Evolutionary conservation across 805 yeast genomes (phyloP), one percentile per base, ranked within the genome.

Genomic region (Ogataea methylovora): DNA sequence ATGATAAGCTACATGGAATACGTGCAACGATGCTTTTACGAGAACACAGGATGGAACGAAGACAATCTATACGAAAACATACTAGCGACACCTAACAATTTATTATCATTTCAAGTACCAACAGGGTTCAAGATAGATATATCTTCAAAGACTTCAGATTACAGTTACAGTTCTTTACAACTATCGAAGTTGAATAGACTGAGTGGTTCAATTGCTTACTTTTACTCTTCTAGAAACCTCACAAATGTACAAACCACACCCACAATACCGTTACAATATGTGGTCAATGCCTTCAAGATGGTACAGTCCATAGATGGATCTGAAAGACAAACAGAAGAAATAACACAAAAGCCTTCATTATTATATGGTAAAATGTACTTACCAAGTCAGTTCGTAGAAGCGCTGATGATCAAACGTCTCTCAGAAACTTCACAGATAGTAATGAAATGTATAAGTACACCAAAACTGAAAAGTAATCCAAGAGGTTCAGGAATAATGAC

Each of bases 1-100:
- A 86, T 86, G 96, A 64, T 78, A 41, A 71, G 75, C 28, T 88
- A 83, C 61, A 86, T 90, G 95, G 95, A 90, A 46, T 82, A 80
- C 55, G 72, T 90, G 22, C 79, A 80, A 45, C 67, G 71, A 56
- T 73, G 84, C 44, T 90, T 84, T 60, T 73, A 80, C 54, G 58
- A 65, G 25, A 55, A 80, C 17, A 78, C 94, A 1, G 69, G 70
- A 5, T 88, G 97, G 97, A 76, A 79, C 45, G 73, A 74, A 37
- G 85, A 84, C 43, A 82, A 82, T 54, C 71, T 83, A 24, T 86
- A 82, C 50, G 80, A 86, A 34, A 76, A 79, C 45, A 67, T 90
- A 15, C 73, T 80, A 2, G 78, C 80, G n/a, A 76, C 87, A 1
- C 74, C 90, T 1, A 70, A 67, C 36, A 74, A 73, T 35, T 56